phyloP scores from a whole-genome alignment of 2,329 filamentous ascomycete genomes.

The Davidsoniella virescens region DNA sequence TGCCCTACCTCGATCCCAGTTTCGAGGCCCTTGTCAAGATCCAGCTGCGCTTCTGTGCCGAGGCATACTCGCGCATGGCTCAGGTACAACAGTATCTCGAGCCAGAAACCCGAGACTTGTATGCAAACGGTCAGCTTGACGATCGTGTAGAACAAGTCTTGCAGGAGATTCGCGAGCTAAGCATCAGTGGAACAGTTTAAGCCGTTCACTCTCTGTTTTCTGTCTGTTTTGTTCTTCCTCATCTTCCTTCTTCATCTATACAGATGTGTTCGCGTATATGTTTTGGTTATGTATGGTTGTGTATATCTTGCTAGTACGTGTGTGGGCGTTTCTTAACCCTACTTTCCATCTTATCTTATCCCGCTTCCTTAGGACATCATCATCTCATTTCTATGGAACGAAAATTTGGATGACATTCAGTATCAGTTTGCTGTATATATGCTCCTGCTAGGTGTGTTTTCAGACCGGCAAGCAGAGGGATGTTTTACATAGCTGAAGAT shows the following conservation, averaged over 20 bases:
- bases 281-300: no score
- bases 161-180: constrained; percentile 92
- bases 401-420: no score
- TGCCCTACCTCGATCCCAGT: constrained; percentile 90
- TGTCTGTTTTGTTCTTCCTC: neutral
- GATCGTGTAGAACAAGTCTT: constrained; percentile 84
- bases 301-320: no score
- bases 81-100: constrained; percentile 98
- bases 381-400: no score
- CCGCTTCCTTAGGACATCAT: no score
- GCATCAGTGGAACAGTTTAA: constrained; percentile 61
- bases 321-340: no score
- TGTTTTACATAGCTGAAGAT: no score
- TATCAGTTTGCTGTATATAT: no score
- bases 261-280: no score
- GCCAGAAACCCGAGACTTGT: constrained; percentile 87
- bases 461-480: no score
- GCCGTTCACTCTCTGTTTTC: neutral
- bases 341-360: no score
- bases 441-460: no score
- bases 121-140: constrained; percentile 84
- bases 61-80: constrained; percentile 94
- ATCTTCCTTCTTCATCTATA: neutral
- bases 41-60: constrained; percentile 90
- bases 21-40: constrained; percentile 99